Evolutionary conservation across 2,329 filamentous ascomycete species (phyloP).

Genomic region (Elsinoe perseae): DNA sequence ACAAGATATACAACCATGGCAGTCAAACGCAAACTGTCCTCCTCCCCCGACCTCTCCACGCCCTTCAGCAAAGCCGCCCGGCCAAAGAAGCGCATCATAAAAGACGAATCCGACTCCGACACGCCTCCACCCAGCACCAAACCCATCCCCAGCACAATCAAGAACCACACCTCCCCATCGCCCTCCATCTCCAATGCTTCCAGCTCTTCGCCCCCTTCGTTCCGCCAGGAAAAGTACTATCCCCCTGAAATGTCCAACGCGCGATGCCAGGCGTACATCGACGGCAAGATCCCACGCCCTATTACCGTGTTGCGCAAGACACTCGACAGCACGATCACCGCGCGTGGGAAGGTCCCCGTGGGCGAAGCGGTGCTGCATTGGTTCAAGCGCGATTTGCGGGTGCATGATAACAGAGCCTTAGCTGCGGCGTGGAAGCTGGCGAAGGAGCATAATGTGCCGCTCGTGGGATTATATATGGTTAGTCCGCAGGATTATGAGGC

Average conservation of each 20-base stretch:
- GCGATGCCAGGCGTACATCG: constrained; percentile 65
- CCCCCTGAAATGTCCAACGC: constrained; percentile 78
- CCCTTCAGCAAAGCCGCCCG: constrained; percentile 18
- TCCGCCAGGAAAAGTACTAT: constrained; percentile 55
- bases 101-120: constrained; percentile 3
- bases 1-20: constrained; percentile 24
- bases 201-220: neutral
- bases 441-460: constrained; percentile 57
- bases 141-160: neutral
- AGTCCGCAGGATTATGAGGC: constrained; percentile 80
- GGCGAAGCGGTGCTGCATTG: constrained; percentile 70
- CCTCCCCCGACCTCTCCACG: constrained; percentile 27
- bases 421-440: constrained; percentile 60
- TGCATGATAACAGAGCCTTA: constrained; percentile 65
- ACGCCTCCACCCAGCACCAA: neutral
- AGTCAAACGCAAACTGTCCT: constrained; percentile 28
- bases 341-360: constrained; percentile 46
- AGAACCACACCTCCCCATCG: neutral
- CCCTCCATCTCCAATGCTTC: neutral
- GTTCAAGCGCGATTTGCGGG: constrained; percentile 79
- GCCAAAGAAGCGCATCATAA: neutral
- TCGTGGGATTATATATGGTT: constrained; percentile 70
- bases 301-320: constrained; percentile 59
- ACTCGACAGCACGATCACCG: constrained; percentile 51
- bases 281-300: constrained; percentile 61